Conservation (phyloP, 495 filamentous ascomycete genomes). For the Talaromyces thailandensis region DNA sequence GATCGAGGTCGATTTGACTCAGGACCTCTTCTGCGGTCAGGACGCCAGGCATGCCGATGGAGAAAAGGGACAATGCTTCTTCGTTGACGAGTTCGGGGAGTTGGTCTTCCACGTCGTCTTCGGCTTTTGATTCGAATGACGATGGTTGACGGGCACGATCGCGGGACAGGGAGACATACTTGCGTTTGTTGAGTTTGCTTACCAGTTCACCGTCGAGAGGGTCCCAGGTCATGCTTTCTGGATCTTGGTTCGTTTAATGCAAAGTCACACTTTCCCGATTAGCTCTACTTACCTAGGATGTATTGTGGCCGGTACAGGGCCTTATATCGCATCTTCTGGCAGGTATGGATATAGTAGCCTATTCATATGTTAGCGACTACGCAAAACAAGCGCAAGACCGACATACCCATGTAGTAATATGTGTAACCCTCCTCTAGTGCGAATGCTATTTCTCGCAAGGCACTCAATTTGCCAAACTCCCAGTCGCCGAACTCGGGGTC, state of each 20-base stretch:
- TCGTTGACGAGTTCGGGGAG: slow-evolving; percentile 29
- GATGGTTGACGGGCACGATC: slow-evolving; percentile 21
- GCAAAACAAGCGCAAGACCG: background rate
- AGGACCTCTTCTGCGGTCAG: slow-evolving; percentile 55
- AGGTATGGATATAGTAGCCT: slow-evolving; percentile 66
- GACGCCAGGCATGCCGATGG: slow-evolving; percentile 67
- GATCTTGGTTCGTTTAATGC: slow-evolving; percentile 39
- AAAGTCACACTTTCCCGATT: too few species aligned
- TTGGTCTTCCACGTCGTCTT: slow-evolving; percentile 12
- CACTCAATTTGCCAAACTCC: slow-evolving; percentile 82
- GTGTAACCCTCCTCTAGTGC: slow-evolving; percentile 66
- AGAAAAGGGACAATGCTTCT: slow-evolving; percentile 50
- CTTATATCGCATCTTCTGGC: slow-evolving; percentile 84
- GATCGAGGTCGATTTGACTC: slow-evolving; percentile 50
- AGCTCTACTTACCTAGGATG: slow-evolving; percentile 56
- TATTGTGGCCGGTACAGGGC: slow-evolving; percentile 76
- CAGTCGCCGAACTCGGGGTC: slow-evolving; percentile 72
- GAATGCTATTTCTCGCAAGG: slow-evolving; percentile 73
- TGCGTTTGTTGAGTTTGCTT: slow-evolving; percentile 50
- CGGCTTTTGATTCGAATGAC: background rate
- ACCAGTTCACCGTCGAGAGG: slow-evolving; percentile 58
- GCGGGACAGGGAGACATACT: slow-evolving; percentile 60
- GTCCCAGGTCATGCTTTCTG: slow-evolving; percentile 67
- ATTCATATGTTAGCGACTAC: slow-evolving; percentile 2
- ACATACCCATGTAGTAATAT: slow-evolving; percentile 66